These are phyloP conservation scores for Globisporangium spinosum DNA, from an alignment of 352 stramenopile genomes.

Conservation along the genomic window DNA sequence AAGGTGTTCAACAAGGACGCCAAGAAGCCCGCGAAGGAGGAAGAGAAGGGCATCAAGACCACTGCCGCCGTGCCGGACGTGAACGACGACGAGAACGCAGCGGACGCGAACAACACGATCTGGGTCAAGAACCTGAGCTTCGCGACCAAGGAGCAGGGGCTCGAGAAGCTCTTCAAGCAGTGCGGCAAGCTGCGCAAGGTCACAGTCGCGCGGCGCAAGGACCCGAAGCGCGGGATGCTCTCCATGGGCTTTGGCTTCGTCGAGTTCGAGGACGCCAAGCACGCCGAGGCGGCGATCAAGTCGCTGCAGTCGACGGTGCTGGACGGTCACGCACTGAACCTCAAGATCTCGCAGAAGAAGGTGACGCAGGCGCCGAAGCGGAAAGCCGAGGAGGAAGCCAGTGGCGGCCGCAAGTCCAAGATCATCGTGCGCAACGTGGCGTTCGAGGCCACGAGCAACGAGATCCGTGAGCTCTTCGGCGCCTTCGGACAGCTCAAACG, in stretches of 20 bases:
- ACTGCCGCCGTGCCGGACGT: slow-evolving; percentile 50
- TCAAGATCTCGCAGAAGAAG: slow-evolving; percentile 93
- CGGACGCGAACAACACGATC: slow-evolving; percentile 83
- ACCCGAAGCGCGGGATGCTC: slow-evolving; percentile 79
- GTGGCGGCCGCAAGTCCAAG: slow-evolving; percentile 84
- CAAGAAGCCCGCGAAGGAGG: slow-evolving; percentile 7
- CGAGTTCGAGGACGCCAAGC: slow-evolving; percentile 90
- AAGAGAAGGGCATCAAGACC: slow-evolving; percentile 58
- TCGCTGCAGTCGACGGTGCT: slow-evolving; percentile 84
- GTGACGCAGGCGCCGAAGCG: slow-evolving; percentile 39
- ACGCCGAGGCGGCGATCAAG: slow-evolving; percentile 83
- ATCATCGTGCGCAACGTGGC: slow-evolving; percentile 98
- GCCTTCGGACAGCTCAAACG: slow-evolving; percentile 97
- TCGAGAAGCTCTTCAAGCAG: slow-evolving; percentile 75
- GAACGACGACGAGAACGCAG: slow-evolving; percentile 64
- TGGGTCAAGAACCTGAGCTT: slow-evolving; percentile 99
- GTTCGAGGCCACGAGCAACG: slow-evolving; percentile 96
- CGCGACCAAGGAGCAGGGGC: slow-evolving; percentile 84
- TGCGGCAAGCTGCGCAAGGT: slow-evolving; percentile 82
- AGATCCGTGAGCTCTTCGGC: slow-evolving; percentile 96
- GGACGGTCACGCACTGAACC: slow-evolving; percentile 93
- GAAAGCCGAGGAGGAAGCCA: slow-evolving; percentile 31
- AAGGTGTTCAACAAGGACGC: slow-evolving; percentile 60
- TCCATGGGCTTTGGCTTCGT: slow-evolving; percentile 99
- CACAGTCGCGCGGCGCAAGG: slow-evolving; percentile 80